Evolutionary conservation across 345 rosid species (phyloP).

Genomic region (Nasturtium officinale): DNA sequence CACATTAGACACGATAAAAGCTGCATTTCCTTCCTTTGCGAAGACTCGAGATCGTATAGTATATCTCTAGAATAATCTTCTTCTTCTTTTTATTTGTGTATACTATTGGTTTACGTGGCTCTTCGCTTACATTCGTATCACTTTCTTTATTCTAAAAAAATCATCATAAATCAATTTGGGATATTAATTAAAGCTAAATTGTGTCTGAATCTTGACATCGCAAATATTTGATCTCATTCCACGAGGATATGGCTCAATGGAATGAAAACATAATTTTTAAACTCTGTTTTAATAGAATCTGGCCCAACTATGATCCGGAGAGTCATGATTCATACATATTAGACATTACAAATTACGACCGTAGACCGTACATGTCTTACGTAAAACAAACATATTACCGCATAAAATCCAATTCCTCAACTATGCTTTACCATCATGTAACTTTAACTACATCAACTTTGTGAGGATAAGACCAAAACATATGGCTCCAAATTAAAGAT

Average conservation of each 20-base stretch:
- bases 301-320: constrained; percentile 29
- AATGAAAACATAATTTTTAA: neutral
- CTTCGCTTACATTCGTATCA: constrained; percentile 9
- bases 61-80: constrained; percentile 23
- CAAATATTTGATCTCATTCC: constrained; percentile 29
- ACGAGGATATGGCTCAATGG: constrained; percentile 26
- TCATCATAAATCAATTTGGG: constrained; percentile 9
- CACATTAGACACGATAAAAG: constrained; percentile 6
- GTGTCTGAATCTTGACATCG: constrained; percentile 29
- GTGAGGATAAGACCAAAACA: neutral
- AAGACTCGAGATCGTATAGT: constrained; percentile 35
- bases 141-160: constrained; percentile 6
- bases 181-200: constrained; percentile 26
- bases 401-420: constrained; percentile 15
- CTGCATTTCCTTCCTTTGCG: constrained; percentile 13
- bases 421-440: neutral
- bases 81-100: neutral
- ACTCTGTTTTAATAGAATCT: neutral
- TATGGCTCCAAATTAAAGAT: neutral
- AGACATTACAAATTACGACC: neutral
- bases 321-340: constrained; percentile 31
- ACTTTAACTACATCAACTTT: neutral
- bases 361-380: constrained; percentile 16
- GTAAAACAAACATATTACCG: constrained; percentile 2
- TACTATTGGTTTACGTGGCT: constrained; percentile 15